phyloP scores from a whole-genome alignment of 257 asterid species.

The Anisodus acutangulus region DNA sequence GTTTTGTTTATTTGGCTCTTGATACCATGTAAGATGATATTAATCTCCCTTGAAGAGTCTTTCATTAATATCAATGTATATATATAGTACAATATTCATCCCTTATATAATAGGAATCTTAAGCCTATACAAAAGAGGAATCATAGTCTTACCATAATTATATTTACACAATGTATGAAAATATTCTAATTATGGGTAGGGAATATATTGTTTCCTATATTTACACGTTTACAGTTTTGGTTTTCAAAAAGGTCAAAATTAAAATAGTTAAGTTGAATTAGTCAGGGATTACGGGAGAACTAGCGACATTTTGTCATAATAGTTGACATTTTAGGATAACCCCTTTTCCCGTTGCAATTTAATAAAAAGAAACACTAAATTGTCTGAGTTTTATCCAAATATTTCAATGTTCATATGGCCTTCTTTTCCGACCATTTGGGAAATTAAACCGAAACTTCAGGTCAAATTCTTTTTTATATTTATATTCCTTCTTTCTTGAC shows the following conservation, averaged over 20 bases:
- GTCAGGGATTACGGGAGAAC: not conserved
- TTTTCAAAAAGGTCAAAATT: not conserved
- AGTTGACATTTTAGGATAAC: slow-evolving; percentile 4
- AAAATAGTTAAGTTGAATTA: not conserved
- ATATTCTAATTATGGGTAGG: no score
- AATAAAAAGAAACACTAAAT: not conserved
- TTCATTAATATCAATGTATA: no score
- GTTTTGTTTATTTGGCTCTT: no score
- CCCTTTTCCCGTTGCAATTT: not conserved
- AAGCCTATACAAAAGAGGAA: no score
- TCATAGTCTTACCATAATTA: no score
- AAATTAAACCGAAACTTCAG: not conserved
- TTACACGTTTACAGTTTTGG: no score
- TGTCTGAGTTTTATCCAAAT: not conserved
- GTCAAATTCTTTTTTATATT: not conserved
- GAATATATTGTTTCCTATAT: no score
- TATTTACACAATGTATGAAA: no score
- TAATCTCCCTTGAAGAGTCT: no score
- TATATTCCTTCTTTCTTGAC: not conserved
- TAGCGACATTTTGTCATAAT: not conserved
- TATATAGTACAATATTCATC: no score
- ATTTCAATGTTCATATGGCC: not conserved
- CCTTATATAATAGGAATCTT: no score
- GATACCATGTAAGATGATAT: no score
- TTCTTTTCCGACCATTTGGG: not conserved